Conservation (phyloP, 1,284 basidiomycete species). For the Leccinum griseonigrum region DNA sequence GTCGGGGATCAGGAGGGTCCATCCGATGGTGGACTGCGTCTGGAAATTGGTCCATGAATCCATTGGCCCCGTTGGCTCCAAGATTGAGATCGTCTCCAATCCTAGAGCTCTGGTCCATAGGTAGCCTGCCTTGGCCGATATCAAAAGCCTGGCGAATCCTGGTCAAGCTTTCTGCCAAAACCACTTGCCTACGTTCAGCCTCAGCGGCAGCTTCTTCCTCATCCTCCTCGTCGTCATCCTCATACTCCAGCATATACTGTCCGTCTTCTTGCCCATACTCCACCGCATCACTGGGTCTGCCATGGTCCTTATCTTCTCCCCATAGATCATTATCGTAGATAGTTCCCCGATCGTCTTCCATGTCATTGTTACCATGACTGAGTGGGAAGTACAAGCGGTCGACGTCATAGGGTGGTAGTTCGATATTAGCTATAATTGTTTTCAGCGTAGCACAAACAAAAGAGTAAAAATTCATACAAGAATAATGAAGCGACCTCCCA, state of each 20-base stretch:
- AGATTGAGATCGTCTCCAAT: neutral
- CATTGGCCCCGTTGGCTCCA: neutral
- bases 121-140: neutral
- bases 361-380: neutral
- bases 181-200: neutral
- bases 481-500: neutral
- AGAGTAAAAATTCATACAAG: neutral
- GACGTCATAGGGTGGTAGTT: neutral
- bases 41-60: neutral
- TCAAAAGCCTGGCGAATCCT: neutral
- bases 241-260: neutral
- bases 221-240: neutral
- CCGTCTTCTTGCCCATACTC: neutral
- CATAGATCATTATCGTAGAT: neutral
- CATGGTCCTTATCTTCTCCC: neutral
- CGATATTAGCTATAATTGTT: neutral
- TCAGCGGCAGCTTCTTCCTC: neutral
- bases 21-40: neutral
- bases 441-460: neutral
- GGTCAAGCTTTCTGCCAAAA: neutral
- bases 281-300: neutral
- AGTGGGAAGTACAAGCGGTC: neutral
- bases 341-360: neutral
- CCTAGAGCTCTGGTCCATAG: neutral
- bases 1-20: neutral